Conservation (phyloP, 176 grass and related monocot species). For the Puya raimondii region DNA sequence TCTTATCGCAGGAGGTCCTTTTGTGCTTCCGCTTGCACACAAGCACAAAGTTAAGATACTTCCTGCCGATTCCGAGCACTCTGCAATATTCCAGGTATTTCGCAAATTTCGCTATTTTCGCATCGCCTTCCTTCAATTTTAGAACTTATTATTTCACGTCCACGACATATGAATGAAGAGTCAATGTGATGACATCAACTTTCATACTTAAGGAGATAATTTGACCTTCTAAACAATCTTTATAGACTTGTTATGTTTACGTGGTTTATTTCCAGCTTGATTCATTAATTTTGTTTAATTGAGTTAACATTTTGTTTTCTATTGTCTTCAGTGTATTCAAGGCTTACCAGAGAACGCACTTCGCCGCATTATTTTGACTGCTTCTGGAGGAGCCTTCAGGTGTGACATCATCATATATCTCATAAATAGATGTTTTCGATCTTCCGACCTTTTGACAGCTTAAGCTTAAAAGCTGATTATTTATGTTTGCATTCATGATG, state of each 20-base stretch:
- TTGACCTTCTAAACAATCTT: background rate
- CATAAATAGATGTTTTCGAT: background rate
- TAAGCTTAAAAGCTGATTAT: too few species aligned
- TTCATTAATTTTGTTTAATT: background rate
- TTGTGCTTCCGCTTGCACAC: conserved; percentile 93
- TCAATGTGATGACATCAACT: too few species aligned
- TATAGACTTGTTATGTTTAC: background rate
- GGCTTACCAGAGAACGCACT: conserved; percentile 80
- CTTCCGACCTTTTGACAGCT: background rate
- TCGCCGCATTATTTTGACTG: conserved; percentile 86
- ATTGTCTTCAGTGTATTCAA: conserved; percentile 73
- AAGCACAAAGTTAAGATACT: conserved; percentile 98
- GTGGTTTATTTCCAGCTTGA: background rate
- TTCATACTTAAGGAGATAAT: too few species aligned
- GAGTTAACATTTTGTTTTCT: background rate
- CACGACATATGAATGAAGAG: too few species aligned
- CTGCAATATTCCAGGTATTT: conserved; percentile 96
- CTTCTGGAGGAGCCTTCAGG: conserved; percentile 99
- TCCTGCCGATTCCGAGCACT: conserved; percentile 99
- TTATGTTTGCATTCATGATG: too few species aligned
- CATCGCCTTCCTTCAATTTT: too few species aligned
- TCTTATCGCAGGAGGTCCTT: conserved; percentile 96
- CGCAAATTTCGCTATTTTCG: background rate
- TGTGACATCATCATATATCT: conserved; percentile 11
- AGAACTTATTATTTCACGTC: too few species aligned